phyloP scores from a whole-genome alignment of 2,329 filamentous ascomycete species.

The Talaromyces atroroseus region DNA sequence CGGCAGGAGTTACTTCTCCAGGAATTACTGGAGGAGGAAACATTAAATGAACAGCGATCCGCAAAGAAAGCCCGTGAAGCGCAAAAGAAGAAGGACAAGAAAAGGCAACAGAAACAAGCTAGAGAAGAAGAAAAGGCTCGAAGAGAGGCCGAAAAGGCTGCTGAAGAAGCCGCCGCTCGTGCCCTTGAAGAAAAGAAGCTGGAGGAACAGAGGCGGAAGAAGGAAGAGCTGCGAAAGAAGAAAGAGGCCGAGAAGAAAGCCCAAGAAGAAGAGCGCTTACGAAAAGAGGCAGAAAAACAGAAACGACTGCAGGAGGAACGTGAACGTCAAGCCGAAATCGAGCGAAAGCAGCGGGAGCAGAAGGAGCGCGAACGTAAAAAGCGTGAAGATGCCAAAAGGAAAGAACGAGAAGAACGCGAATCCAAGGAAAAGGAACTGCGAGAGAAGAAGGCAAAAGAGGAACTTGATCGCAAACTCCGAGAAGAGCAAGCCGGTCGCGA shows the following conservation, averaged over 20 bases:
- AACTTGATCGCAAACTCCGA: slow-evolving; percentile 53
- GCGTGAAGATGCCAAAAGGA: slow-evolving; percentile 65
- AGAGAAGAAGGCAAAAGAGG: slow-evolving; percentile 59
- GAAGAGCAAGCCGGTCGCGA: slow-evolving; percentile 51
- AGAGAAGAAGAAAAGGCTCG: slow-evolving; percentile 87
- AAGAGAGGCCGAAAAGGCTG: slow-evolving; percentile 81
- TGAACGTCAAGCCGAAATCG: slow-evolving; percentile 76
- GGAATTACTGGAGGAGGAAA: slow-evolving; percentile 81
- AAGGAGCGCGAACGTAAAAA: slow-evolving; percentile 78
- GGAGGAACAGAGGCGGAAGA: slow-evolving; percentile 74
- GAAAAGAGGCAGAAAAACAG: slow-evolving; percentile 80
- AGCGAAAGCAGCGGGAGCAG: slow-evolving; percentile 74
- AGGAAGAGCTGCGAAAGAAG: slow-evolving; percentile 87
- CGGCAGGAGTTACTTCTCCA: slow-evolving; percentile 85
- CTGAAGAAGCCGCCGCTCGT: slow-evolving; percentile 71
- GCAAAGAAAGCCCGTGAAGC: slow-evolving; percentile 92
- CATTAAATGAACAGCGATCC: slow-evolving; percentile 70
- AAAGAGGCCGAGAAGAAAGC: slow-evolving; percentile 85
- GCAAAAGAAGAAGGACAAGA: slow-evolving; percentile 92
- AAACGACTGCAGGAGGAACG: slow-evolving; percentile 76
- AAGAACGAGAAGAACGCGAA: slow-evolving; percentile 60
- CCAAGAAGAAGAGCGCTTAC: slow-evolving; percentile 78
- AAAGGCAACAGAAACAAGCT: slow-evolving; percentile 77
- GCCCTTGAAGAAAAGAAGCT: slow-evolving; percentile 71
- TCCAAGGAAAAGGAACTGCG: slow-evolving; percentile 67